These are phyloP conservation scores for Raphanus hybrid DNA, from an alignment of 441 rosid species.

Conservation along the genomic window DNA sequence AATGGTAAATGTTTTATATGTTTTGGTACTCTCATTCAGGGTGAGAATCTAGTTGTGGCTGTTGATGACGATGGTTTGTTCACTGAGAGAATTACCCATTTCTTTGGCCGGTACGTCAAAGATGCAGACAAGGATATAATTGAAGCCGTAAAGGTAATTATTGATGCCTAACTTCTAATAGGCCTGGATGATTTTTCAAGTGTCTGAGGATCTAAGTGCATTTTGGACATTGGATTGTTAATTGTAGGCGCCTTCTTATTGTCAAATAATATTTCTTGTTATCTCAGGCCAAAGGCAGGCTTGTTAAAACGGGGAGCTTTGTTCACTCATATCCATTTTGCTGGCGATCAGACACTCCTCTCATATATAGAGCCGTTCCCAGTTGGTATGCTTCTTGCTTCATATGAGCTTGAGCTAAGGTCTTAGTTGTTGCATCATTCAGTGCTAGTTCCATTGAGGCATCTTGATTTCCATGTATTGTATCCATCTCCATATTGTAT, in stretches of 20 bases:
- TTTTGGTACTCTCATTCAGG: conserved; percentile 48
- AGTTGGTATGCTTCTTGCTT: conserved; percentile 70
- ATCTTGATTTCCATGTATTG: conserved; percentile 17
- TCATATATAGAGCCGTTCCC: conserved; percentile 97
- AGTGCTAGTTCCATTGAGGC: conserved; percentile 26
- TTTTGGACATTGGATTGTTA: conserved; percentile 8
- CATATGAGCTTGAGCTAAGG: conserved; percentile 17
- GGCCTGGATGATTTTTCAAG: background rate
- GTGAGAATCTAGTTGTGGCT: conserved; percentile 81
- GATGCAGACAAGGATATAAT: conserved; percentile 94
- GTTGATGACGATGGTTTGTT: conserved; percentile 98
- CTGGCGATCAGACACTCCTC: conserved; percentile 98
- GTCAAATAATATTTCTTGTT: background rate
- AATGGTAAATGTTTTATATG: conserved; percentile 17
- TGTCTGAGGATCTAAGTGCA: conserved; percentile 14
- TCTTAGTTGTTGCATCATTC: conserved; percentile 24
- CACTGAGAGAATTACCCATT: conserved; percentile 77
- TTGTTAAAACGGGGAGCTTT: conserved; percentile 84
- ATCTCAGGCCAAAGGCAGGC: conserved; percentile 89
- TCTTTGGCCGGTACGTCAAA: conserved; percentile 81
- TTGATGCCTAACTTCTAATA: conserved; percentile 12
- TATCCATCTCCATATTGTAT: conserved; percentile 12
- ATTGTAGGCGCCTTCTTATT: background rate
- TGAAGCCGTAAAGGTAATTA: conserved; percentile 83
- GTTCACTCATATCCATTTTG: conserved; percentile 93